phyloP scores from a whole-genome alignment of 805 yeast species.

The Kuraishia borneana region DNA sequence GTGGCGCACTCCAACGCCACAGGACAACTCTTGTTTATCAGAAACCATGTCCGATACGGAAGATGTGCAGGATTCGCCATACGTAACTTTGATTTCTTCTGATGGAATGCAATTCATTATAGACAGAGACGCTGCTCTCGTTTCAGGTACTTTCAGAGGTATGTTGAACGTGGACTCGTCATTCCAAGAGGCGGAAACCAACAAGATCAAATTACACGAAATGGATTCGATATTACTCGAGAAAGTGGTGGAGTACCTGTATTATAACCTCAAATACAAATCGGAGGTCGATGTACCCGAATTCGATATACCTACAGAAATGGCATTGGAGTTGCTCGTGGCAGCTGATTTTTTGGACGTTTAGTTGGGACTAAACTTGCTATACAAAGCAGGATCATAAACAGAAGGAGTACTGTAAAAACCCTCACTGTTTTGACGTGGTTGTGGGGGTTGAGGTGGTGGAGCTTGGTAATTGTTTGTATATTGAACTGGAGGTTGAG shows the following conservation, averaged over 20 bases:
- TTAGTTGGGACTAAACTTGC: slow-evolving; percentile 17
- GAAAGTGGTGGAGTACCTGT: slow-evolving; percentile 76
- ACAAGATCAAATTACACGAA: slow-evolving; percentile 42
- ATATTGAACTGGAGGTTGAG: not conserved
- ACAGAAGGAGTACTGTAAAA: slow-evolving; percentile 41
- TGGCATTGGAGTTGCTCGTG: slow-evolving; percentile 83
- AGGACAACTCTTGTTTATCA: too few species aligned
- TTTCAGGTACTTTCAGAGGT: slow-evolving; percentile 51
- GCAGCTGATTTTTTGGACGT: slow-evolving; percentile 87
- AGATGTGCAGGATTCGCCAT: slow-evolving; percentile 13
- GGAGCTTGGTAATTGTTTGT: not conserved
- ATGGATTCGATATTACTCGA: slow-evolving; percentile 64
- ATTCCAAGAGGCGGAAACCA: slow-evolving; percentile 50
- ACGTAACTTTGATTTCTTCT: slow-evolving; percentile 59
- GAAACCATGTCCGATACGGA: slow-evolving; percentile 12
- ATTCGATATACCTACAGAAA: slow-evolving; percentile 85
- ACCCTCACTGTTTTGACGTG: slow-evolving; percentile 2
- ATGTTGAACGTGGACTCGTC: slow-evolving; percentile 37
- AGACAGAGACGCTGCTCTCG: slow-evolving; percentile 62
- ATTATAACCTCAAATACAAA: slow-evolving; percentile 61
- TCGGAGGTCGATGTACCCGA: slow-evolving; percentile 64
- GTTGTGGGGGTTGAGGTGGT: slow-evolving; percentile 3
- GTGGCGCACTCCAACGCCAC: not conserved
- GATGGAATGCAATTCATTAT: slow-evolving; percentile 59
- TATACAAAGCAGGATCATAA: slow-evolving; percentile 35